A percentile compares a stretch with the other conserved stretches of the same genome.
Evolutionary conservation across 2,329 filamentous ascomycete species (phyloP).

Genomic region (Fonsecaea multimorphosa): DNA sequence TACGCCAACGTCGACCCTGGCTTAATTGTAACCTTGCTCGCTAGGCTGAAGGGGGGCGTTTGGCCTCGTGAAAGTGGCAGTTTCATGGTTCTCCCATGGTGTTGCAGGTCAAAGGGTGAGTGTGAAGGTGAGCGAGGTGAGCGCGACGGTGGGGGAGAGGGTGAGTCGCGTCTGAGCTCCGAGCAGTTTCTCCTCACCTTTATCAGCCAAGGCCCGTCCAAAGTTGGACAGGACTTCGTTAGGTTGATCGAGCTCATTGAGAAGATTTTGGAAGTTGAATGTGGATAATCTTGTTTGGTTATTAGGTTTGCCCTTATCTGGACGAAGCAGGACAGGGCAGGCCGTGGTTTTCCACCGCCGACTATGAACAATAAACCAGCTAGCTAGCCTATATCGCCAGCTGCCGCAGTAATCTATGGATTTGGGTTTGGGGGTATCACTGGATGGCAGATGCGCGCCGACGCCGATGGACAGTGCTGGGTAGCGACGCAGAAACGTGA

Average conservation of each 20-base stretch:
- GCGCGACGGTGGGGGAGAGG: too few species aligned
- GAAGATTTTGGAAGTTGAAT: not conserved
- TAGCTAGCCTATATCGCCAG: not conserved
- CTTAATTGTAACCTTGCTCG: too few species aligned
- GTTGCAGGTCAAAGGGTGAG: too few species aligned
- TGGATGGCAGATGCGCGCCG: slow-evolving; percentile 3
- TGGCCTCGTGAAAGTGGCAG: too few species aligned
- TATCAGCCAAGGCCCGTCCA: too few species aligned
- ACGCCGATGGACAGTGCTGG: not conserved
- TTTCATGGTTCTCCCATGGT: too few species aligned
- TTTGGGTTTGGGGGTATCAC: slow-evolving; percentile 1
- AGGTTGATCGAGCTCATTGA: slow-evolving; percentile 9
- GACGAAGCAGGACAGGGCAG: not conserved
- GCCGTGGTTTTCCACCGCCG: not conserved
- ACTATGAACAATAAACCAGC: slow-evolving; percentile 1
- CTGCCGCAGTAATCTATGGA: not conserved
- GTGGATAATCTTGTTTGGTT: not conserved
- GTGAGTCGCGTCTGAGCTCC: too few species aligned
- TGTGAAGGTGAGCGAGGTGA: too few species aligned
- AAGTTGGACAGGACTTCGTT: slow-evolving; percentile 1
- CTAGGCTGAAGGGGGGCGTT: too few species aligned
- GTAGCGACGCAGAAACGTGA: not conserved
- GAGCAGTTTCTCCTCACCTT: too few species aligned
- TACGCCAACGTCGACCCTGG: too few species aligned
- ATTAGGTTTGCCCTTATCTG: not conserved